A percentile compares a stretch with the other conserved stretches of the same genome.
Conservation (phyloP, 2,329 filamentous ascomycete genomes). For the Colletotrichum sp. region DNA sequence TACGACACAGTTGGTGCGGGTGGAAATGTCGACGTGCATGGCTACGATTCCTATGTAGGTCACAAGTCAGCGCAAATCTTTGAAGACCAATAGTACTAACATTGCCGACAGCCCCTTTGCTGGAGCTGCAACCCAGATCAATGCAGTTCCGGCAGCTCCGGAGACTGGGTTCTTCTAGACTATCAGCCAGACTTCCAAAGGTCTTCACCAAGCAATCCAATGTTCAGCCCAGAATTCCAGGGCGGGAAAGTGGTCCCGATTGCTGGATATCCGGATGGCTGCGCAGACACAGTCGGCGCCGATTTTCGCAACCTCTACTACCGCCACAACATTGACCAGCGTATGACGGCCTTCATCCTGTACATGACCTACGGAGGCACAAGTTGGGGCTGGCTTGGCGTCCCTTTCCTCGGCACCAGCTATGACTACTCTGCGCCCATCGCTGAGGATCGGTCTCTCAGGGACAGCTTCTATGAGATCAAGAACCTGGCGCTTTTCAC, state of each 20-base stretch:
- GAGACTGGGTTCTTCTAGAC: constrained; percentile 21
- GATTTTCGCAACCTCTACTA: neutral
- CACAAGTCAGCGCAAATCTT: neutral
- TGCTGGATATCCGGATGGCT: neutral
- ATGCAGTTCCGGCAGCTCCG: neutral
- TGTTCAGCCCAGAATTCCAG: neutral
- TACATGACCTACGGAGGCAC: neutral
- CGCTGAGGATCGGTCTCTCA: neutral
- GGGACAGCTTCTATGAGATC: neutral
- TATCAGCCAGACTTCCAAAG: constrained; percentile 33
- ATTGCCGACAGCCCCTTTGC: neutral
- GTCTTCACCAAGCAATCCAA: neutral
- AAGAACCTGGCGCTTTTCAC: neutral
- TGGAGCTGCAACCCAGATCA: neutral
- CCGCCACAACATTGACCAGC: neutral
- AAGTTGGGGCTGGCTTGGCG: neutral
- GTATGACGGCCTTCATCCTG: neutral
- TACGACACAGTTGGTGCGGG: neutral
- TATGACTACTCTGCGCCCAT: neutral
- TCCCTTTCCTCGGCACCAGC: neutral
- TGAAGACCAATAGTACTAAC: neutral
- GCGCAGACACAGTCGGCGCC: neutral
- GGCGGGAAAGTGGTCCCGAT: neutral
- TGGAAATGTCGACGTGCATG: constrained; percentile 43
- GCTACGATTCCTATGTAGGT: neutral